Evolutionary conservation across 2,329 filamentous ascomycete genomes (phyloP).

Genomic region (Colletotrichum paranaense): DNA sequence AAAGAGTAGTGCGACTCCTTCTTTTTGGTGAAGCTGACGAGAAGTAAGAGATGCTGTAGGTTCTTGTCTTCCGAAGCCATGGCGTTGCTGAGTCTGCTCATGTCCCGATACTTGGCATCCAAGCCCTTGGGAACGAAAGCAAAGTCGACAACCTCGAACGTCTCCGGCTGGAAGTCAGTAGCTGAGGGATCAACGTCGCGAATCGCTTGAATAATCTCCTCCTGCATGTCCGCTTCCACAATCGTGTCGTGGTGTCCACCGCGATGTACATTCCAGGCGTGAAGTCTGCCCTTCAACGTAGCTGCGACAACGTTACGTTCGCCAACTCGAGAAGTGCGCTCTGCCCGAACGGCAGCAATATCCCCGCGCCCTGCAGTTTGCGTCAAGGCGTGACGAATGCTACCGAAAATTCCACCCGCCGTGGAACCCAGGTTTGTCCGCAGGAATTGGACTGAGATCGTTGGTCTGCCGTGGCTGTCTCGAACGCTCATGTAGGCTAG

Average conservation of each 20-base stretch:
- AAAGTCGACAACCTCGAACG: constrained; percentile 84
- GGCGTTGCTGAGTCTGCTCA: constrained; percentile 63
- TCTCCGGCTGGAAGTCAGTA: constrained; percentile 62
- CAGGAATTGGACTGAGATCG: constrained; percentile 82
- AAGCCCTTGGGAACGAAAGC: constrained; percentile 71
- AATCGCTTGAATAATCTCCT: constrained; percentile 72
- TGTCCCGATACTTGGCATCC: constrained; percentile 60
- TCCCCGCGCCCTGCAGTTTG: constrained; percentile 79
- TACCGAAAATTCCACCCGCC: constrained; percentile 79
- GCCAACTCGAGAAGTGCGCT: constrained; percentile 77
- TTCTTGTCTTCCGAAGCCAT: constrained; percentile 61
- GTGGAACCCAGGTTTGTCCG: constrained; percentile 68
- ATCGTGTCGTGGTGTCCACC: constrained; percentile 84
- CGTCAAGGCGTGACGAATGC: constrained; percentile 80
- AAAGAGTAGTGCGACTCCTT: constrained; percentile 75
- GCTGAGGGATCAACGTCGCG: constrained; percentile 63
- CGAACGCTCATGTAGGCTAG: constrained; percentile 87
- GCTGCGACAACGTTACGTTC: constrained; percentile 87
- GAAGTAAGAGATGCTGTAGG: constrained; percentile 69
- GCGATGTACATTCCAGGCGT: constrained; percentile 90
- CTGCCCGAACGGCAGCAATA: constrained; percentile 82
- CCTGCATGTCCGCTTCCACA: constrained; percentile 76
- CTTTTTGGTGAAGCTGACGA: constrained; percentile 67
- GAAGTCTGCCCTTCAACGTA: constrained; percentile 80
- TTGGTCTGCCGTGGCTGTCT: constrained; percentile 87